A percentile compares a stretch with the other conserved stretches of the same genome.
Evolutionary conservation across 2,329 filamentous ascomycete genomes (phyloP).

Genomic region (Xylariaceae sp.): DNA sequence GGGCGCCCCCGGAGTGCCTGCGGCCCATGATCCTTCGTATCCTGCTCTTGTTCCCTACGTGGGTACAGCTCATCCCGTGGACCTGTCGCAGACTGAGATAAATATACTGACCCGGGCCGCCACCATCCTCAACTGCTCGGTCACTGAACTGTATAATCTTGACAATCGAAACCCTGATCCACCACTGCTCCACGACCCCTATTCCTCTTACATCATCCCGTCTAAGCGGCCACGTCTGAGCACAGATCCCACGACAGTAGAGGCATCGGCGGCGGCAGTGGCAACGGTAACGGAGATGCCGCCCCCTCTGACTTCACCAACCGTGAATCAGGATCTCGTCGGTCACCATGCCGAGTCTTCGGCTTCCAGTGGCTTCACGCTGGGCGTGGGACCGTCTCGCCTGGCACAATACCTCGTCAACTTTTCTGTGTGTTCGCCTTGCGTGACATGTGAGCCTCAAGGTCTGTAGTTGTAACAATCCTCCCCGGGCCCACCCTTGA

Average conservation of each 20-base stretch:
- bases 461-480: slow-evolving; percentile 28
- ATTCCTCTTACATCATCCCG: slow-evolving; percentile 16
- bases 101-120: slow-evolving; percentile 34
- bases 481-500: too few species aligned
- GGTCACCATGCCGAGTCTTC: slow-evolving; percentile 18
- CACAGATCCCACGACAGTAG: slow-evolving; percentile 21
- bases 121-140: slow-evolving; percentile 29
- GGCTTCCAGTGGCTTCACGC: slow-evolving; percentile 18
- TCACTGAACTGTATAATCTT: slow-evolving; percentile 30
- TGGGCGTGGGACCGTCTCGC: slow-evolving; percentile 27
- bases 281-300: slow-evolving; percentile 15
- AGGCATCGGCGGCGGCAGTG: too few species aligned
- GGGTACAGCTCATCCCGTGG: slow-evolving; percentile 21
- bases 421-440: slow-evolving; percentile 34
- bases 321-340: slow-evolving; percentile 19
- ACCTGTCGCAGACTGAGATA: slow-evolving; percentile 29
- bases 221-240: slow-evolving; percentile 22
- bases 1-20: slow-evolving; percentile 34
- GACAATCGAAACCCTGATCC: slow-evolving; percentile 28
- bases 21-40: slow-evolving; percentile 31
- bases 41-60: slow-evolving; percentile 20
- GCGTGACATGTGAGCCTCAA: slow-evolving; percentile 31
- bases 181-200: slow-evolving; percentile 26
- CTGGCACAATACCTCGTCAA: slow-evolving; percentile 33
- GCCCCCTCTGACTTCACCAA: slow-evolving; percentile 24